Conservation (phyloP, 805 yeast genomes). For the Starmerella powellii region DNA sequence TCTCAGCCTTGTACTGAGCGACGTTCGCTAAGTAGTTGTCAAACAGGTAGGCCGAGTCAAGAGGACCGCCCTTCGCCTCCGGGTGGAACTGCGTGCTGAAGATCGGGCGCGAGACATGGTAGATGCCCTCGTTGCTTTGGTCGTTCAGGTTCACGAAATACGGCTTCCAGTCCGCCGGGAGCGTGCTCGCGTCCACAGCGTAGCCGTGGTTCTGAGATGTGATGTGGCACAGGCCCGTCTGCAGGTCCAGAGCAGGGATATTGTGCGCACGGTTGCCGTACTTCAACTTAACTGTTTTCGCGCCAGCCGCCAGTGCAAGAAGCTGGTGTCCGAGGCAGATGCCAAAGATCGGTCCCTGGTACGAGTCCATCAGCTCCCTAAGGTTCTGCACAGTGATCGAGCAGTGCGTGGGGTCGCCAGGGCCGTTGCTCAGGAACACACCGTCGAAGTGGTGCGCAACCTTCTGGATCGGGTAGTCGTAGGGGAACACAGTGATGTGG, state of each 20-base stretch:
- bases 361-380: constrained; percentile 53
- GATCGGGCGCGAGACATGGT: constrained; percentile 72
- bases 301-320: constrained; percentile 89
- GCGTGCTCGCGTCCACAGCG: constrained; percentile 77
- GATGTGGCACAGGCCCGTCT: constrained; percentile 89
- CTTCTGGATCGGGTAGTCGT: constrained; percentile 83
- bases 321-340: constrained; percentile 97
- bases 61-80: constrained; percentile 98
- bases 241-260: constrained; percentile 84
- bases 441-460: constrained; percentile 91
- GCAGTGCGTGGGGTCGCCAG: constrained; percentile 96
- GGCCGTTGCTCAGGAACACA: constrained; percentile 87
- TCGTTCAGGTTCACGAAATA: constrained; percentile 90
- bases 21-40: constrained; percentile 77
- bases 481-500: constrained; percentile 91
- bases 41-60: constrained; percentile 80
- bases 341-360: constrained; percentile 76
- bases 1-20: constrained; percentile 40
- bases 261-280: constrained; percentile 99
- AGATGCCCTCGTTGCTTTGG: constrained; percentile 95
- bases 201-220: constrained; percentile 98
- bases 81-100: constrained; percentile 98
- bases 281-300: constrained; percentile 80
- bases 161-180: constrained; percentile 67
- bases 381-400: constrained; percentile 62